A percentile compares a stretch with the other conserved stretches of the same genome.
These are phyloP conservation scores for Suhomyces ambrosiae DNA, from an alignment of 1,139 yeast genomes.

Conservation along the genomic window DNA sequence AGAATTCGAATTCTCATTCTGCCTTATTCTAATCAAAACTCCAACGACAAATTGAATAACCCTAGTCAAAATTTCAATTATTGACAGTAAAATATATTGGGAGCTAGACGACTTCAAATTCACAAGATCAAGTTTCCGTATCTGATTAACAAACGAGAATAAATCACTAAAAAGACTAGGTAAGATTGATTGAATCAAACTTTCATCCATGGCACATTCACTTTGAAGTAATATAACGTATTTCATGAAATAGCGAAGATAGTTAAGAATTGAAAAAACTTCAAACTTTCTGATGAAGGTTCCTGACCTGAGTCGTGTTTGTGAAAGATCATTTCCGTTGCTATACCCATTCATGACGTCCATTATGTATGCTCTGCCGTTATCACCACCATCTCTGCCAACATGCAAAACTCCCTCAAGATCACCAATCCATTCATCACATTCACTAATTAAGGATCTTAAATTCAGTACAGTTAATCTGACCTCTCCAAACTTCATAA, in stretches of 20 bases:
- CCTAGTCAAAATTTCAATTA: conserved; percentile 37
- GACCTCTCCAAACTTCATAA: conserved; percentile 26
- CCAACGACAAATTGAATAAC: conserved; percentile 42
- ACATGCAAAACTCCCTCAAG: conserved; percentile 1
- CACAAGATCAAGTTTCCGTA: conserved; percentile 11
- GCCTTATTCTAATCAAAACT: conserved; percentile 27
- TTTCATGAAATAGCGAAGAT: conserved; percentile 33
- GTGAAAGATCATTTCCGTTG: conserved; percentile 15
- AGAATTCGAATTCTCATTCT: conserved; percentile 1
- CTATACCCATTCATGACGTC: background rate
- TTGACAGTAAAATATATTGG: conserved; percentile 30
- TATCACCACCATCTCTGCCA: conserved; percentile 7
- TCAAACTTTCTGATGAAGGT: conserved; percentile 27
- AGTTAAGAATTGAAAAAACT: conserved; percentile 29
- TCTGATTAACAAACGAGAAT: conserved; percentile 19
- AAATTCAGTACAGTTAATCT: conserved; percentile 28
- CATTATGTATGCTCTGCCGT: conserved; percentile 1
- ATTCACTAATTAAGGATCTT: conserved; percentile 26
- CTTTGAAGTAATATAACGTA: conserved; percentile 38
- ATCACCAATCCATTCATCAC: conserved; percentile 28
- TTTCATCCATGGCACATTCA: conserved; percentile 33
- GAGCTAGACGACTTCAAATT: conserved; percentile 18
- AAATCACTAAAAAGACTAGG: conserved; percentile 28
- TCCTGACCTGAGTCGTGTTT: conserved; percentile 20
- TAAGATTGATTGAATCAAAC: conserved; percentile 21